Conservation (phyloP, 2,329 filamentous ascomycete species). For the Domatiomyces catenatus region DNA sequence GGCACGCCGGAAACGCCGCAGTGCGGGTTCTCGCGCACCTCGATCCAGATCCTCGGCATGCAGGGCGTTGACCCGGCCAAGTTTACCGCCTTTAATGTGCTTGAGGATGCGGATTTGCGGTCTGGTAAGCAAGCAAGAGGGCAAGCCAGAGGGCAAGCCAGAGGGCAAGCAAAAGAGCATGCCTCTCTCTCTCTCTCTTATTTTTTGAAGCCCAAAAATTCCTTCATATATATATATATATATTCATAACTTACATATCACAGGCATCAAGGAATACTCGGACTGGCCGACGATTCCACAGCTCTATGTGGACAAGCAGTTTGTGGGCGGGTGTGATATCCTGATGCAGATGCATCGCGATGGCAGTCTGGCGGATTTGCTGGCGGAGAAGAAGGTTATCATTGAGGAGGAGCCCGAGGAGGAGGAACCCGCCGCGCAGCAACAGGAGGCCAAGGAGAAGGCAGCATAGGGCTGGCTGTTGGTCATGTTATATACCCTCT, state of each 20-base stretch:
- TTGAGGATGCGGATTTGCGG: slow-evolving; percentile 79
- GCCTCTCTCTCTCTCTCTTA: too few species aligned
- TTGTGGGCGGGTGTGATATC: slow-evolving; percentile 95
- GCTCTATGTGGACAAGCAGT: slow-evolving; percentile 88
- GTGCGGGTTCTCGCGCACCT: slow-evolving; percentile 90
- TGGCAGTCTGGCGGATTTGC: slow-evolving; percentile 75
- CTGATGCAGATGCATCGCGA: slow-evolving; percentile 94
- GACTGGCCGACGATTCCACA: slow-evolving; percentile 99
- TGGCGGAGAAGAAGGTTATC: slow-evolving; percentile 85
- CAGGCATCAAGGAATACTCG: slow-evolving; percentile 96
- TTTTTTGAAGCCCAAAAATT: background rate
- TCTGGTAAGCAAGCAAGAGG: slow-evolving; percentile 45
- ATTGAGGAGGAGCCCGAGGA: slow-evolving; percentile 38
- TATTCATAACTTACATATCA: background rate
- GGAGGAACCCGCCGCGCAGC: background rate
- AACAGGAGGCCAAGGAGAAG: too few species aligned
- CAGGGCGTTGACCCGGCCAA: slow-evolving; percentile 91
- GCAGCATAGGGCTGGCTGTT: too few species aligned
- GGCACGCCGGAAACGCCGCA: slow-evolving; percentile 90
- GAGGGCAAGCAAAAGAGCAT: background rate
- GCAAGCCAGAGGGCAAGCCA: too few species aligned
- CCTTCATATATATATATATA: background rate
- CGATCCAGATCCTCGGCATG: slow-evolving; percentile 83
- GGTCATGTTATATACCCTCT: too few species aligned
- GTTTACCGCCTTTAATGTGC: slow-evolving; percentile 95